Base-by-base conservation (phyloP, 805 yeast species). In the Gaillardinia entomophila region DNA sequence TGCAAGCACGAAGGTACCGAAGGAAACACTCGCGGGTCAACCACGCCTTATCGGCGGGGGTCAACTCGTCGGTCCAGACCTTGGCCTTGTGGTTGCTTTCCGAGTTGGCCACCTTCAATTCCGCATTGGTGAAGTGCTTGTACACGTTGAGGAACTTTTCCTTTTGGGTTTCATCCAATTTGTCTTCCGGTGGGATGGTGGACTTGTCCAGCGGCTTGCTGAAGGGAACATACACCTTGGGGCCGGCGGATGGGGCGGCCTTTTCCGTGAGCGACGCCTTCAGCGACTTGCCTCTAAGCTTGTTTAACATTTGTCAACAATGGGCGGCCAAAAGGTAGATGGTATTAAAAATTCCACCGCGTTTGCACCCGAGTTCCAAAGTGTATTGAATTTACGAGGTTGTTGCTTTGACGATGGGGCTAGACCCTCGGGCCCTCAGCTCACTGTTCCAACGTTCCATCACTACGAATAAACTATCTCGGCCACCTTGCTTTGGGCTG, bases 1-100 rank as follows among this genome's bases (percentile, higher is more conserved):
- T 90, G 16, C 96, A 83, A 16, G 98, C 99, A 35, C 97, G 73
- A 34, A 90, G 63, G 55, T 92, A 92, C 53, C 99, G 75, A 48
- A 87, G 59, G 36, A 92, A 68, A 54, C 98, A 92, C 55, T 92
- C 98, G 47, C 82, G 73, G 2, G 97, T 84, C 35, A 92, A 66
- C 98, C 98, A 92, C 0, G 95, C 81, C 55, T 78, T 82, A 57
- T 92, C 98, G 28, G 63, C 54, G 4, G 41, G 50, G 4, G 55
- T 48, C 19, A 61, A 38, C 6, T 45, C 46, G 3, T 28, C 32
- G 2, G 48, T 44, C 3, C 54, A 48, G 30, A 48, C 47, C 32
- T 45, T 48, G 34, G 53, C 56, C 32, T 71, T 71, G 28, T 64
- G 62, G 14, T 62, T 57, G 15, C 70, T 68, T 47, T 79, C 85